These are phyloP conservation scores for Fusarium sp. DNA, from an alignment of 2,329 filamentous ascomycete species.

Conservation along the genomic window DNA sequence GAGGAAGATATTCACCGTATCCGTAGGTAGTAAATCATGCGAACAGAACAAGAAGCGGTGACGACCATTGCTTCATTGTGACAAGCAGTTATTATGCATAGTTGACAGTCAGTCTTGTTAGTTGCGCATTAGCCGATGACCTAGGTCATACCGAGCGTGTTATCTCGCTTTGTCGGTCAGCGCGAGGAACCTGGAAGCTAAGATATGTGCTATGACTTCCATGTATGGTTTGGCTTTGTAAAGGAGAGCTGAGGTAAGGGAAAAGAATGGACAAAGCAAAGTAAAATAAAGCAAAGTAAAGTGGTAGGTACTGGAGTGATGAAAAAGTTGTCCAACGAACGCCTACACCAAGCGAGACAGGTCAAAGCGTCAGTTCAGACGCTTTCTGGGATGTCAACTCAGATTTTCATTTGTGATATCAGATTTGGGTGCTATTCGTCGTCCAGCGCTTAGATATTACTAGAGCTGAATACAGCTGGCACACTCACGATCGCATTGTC, in stretches of 20 bases:
- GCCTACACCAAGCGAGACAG: slow-evolving; percentile 1
- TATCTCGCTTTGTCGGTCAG: slow-evolving; percentile 40
- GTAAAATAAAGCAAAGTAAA: slow-evolving; percentile 3
- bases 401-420: background rate
- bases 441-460: background rate
- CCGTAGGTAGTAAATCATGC: background rate
- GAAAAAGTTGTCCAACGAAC: background rate
- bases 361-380: slow-evolving; percentile 28
- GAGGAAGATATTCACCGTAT: slow-evolving; percentile 29
- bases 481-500: background rate
- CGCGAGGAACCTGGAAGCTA: slow-evolving; percentile 23
- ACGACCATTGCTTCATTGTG: slow-evolving; percentile 28
- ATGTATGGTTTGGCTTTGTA: slow-evolving; percentile 16
- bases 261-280: background rate
- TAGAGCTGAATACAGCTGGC: no score
- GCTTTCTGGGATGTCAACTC: slow-evolving; percentile 4
- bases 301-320: slow-evolving; percentile 5
- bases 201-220: slow-evolving; percentile 17
- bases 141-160: slow-evolving; percentile 8
- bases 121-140: slow-evolving; percentile 21
- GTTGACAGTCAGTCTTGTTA: slow-evolving; percentile 25
- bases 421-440: background rate
- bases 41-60: slow-evolving; percentile 38
- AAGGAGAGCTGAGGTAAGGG: background rate
- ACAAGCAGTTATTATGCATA: slow-evolving; percentile 7